Evolutionary conservation across 768 basidiomycete species (phyloP), one percentile per base, ranked within the genome.

Genomic region (Leucocoprinus leucothites): DNA sequence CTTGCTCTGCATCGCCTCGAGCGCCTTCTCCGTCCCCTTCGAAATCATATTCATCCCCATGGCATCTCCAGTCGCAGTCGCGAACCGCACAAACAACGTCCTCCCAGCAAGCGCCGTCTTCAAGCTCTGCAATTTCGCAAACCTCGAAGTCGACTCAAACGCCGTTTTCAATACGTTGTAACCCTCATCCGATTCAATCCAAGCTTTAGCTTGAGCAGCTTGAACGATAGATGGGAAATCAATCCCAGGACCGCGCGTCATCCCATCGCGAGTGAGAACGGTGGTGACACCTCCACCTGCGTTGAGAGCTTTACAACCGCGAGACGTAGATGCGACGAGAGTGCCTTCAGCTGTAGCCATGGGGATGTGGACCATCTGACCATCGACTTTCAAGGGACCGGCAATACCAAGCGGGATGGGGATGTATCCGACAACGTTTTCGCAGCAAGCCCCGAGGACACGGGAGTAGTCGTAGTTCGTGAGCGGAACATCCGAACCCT

Each of bases 11-110:
- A 93, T 79, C 19, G 78, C 81, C 64, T 89, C 93, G 11, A 99
- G 80, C 19, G 94, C 94, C 71, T 90, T 91, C 75, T 98, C 97
- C 9, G 94, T 94, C 2, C 95, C 97, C 73, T 99, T 99, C 8
- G 89, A 91, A 66, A 98, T 97, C 97, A 98, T 99, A 78, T 99
- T 99, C 97, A 99, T 99, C 16, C 97, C 97, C 96, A 98, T 99
- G 40, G 97, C 96, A 65, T 98, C 96, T 26, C 95, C 97, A 0
- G 97, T 98, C 52, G 84, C 86, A 13, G 94, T 97, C 56, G 90
- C 89, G 65, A 99, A 98, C 45, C 97, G 84, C 21, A 98, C 86
- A 67, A 86, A 99, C 36, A 99, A 74, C 36, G 94, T 96, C 40
- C 97, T 82, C 4, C 97, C 97, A 5, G 97, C 97, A 69, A 98